Evolutionary conservation across 352 stramenopile genomes (phyloP).

Genomic region (Phytophthora foliorum): DNA sequence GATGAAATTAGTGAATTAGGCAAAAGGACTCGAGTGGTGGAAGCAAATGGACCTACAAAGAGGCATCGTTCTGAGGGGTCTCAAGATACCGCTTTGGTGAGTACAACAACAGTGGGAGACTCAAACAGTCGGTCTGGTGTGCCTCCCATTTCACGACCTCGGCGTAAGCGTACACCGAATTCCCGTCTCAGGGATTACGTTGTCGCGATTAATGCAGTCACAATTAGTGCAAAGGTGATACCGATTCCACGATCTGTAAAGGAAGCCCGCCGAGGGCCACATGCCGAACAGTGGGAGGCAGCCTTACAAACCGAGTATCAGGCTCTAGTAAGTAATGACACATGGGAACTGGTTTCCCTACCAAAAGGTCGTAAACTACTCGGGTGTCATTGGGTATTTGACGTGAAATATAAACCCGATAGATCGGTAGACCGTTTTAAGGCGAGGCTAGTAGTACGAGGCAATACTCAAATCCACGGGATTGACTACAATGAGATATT

Average conservation of each 20-base stretch:
- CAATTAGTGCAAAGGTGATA: background rate
- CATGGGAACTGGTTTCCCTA: too few species aligned
- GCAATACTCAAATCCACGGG: constrained; percentile 10
- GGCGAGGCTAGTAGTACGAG: constrained; percentile 1
- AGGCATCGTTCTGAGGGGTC: too few species aligned
- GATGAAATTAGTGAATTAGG: too few species aligned
- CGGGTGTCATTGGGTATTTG: constrained; percentile 8
- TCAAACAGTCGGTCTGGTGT: too few species aligned
- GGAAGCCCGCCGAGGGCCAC: background rate
- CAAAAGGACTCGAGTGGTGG: too few species aligned
- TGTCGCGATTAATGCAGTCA: background rate
- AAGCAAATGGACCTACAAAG: background rate
- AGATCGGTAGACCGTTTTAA: constrained; percentile 3
- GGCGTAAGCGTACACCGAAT: background rate
- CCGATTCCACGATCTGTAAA: background rate
- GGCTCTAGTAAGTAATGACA: background rate
- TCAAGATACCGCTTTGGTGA: too few species aligned
- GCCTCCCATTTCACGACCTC: too few species aligned
- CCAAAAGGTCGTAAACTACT: background rate
- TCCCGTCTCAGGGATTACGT: background rate
- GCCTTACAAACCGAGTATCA: background rate
- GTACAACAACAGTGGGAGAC: too few species aligned
- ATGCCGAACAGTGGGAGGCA: background rate
- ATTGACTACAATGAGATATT: constrained; percentile 11
- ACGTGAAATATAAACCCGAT: constrained; percentile 4